Base-by-base conservation (phyloP, 176 grass and related monocot genomes). In the Carex littledalei region DNA sequence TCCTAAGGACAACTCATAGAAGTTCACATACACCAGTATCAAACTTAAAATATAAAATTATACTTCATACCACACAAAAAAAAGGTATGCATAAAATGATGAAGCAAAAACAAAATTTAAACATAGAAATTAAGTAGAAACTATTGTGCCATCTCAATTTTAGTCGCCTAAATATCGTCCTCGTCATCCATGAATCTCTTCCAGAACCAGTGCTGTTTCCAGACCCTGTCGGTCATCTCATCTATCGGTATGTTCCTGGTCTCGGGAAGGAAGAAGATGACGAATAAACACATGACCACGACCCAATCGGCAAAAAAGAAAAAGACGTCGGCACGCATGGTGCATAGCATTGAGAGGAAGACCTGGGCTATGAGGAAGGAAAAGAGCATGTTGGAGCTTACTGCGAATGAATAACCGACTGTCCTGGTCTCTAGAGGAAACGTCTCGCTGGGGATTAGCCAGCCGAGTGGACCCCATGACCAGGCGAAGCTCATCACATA, bases 281-380 rank as follows among this genome's bases (percentile, higher is more conserved):
- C 86, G 60, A 94, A 94, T 0, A 63, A 2, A 0, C 66, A 80
- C 92, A 91, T 92, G 61, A 58, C 0, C 0, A 90, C 67, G 39
- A 94, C 87, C 88, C 92, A 92, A 0, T 1, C 56, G 0, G 86
- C 86, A 62, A 94, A 94, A 80, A 94, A 94, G 84, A 89, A 85
- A 84, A 92, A 92, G 55, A 92, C 84, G 45, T 6, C 85, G 0
- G 83, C 85, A 0, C 55, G 39, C 85, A 94, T 74, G 53, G 34
- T 4, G 64, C 92, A 94, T 59, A 94, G 86, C 92, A 92, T 94
- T 15, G 92, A 94, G 15, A 94, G 88, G 86, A 91, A 94, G 0
- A 86, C 78, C 88, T 94, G 92, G 43, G 92, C 90, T 35, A 91
- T 94, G 80, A 94, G 22, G 90, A 94, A 94, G 67, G 92, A 92